Conservation (phyloP, 169 alveolate species). For the Cyclospora cayetanensis region DNA sequence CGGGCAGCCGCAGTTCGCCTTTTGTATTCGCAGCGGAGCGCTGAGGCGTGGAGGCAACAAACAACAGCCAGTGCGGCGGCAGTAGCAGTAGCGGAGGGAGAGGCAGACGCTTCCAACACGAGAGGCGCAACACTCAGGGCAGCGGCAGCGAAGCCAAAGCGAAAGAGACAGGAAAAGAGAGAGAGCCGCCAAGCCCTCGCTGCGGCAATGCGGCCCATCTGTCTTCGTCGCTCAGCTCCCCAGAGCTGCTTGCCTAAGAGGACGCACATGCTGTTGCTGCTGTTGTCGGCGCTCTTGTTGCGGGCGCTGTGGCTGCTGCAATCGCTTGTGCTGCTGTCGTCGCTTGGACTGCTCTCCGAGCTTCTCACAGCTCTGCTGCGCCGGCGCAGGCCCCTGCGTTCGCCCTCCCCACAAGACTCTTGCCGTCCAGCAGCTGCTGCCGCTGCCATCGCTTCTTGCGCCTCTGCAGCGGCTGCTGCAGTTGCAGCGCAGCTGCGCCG, state of each 20-base stretch:
- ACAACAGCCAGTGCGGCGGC: conserved; percentile 27
- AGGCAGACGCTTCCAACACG: background rate
- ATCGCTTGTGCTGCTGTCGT: background rate
- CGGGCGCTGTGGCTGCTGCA: background rate
- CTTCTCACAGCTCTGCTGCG: background rate
- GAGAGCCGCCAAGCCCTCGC: background rate
- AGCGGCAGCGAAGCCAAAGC: conserved; percentile 25
- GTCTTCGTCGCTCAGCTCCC: background rate
- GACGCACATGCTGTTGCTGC: background rate
- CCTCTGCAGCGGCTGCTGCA: conserved; percentile 40
- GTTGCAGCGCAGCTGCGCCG: conserved; percentile 10
- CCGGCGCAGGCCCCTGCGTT: background rate
- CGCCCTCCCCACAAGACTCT: background rate
- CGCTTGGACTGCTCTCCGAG: background rate
- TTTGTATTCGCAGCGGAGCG: background rate
- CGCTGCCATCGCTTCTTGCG: conserved; percentile 6
- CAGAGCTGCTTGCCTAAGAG: background rate
- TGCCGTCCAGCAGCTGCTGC: background rate
- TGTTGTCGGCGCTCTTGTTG: background rate
- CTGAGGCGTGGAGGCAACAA: conserved; percentile 7
- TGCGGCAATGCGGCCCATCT: background rate
- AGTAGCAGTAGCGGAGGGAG: background rate
- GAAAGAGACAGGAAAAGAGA: background rate
- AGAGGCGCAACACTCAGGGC: background rate
- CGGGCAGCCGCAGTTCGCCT: conserved; percentile 6